phyloP scores from a whole-genome alignment of 2,329 filamentous ascomycete species.

The Aspergillus ochraceus region DNA sequence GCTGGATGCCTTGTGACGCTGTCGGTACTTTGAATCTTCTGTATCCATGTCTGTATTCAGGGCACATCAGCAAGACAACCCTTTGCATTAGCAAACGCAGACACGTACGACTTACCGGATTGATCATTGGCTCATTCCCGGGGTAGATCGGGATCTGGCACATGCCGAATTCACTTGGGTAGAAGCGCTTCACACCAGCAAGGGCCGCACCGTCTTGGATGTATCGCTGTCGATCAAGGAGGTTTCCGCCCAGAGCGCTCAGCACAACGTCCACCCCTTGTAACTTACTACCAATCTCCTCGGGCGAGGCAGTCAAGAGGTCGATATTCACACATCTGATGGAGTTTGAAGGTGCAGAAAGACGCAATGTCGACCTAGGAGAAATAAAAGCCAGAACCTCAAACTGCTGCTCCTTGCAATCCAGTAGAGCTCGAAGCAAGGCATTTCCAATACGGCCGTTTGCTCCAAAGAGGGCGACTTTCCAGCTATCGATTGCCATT shows the following conservation, averaged over 20 bases:
- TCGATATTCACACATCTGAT: constrained; percentile 11
- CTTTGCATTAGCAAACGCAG: no score
- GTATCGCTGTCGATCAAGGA: constrained; percentile 16
- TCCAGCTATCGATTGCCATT: no score
- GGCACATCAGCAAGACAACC: no score
- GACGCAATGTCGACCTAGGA: not conserved
- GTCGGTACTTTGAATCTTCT: constrained; percentile 19
- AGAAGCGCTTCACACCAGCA: constrained; percentile 28
- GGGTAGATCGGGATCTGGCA: constrained; percentile 25
- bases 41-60: constrained; percentile 11
- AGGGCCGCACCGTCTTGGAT: constrained; percentile 27
- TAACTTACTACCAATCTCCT: constrained; percentile 4
- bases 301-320: constrained; percentile 3
- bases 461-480: not conserved
- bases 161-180: constrained; percentile 28
- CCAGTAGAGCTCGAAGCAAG: not conserved
- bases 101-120: constrained; percentile 13
- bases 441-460: not conserved
- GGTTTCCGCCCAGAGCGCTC: constrained; percentile 23
- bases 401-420: not conserved
- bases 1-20: constrained; percentile 20
- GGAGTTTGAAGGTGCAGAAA: not conserved
- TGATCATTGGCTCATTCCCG: constrained; percentile 20
- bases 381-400: not conserved
- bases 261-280: constrained; percentile 24